phyloP scores from a whole-genome alignment of 2,329 filamentous ascomycete species.

The Aspergillaceae sp. region DNA sequence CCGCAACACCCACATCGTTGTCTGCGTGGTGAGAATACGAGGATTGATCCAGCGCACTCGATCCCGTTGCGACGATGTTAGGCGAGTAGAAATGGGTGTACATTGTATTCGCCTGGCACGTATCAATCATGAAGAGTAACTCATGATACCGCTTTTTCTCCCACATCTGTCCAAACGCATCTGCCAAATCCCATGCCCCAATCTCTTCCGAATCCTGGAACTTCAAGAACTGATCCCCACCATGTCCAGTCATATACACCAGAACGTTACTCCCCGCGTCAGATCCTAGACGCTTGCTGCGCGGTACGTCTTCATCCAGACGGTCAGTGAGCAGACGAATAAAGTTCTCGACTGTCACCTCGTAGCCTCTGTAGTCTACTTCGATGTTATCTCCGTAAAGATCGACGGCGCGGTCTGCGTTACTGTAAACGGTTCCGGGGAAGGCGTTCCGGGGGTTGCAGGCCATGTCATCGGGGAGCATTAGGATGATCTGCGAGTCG shows the following conservation, averaged over 20 bases:
- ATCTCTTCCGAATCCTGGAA: conserved; percentile 99
- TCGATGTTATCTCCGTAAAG: conserved; percentile 98
- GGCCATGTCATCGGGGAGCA: conserved; percentile 99
- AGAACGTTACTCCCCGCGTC: conserved; percentile 95
- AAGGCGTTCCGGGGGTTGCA: conserved; percentile 98
- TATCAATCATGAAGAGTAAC: conserved; percentile 99
- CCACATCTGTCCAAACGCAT: conserved; percentile 99
- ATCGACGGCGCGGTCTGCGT: conserved; percentile 89
- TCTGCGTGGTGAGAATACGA: conserved; percentile 97
- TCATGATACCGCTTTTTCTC: conserved; percentile 99
- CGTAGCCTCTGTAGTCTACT: conserved; percentile 95
- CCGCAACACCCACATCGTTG: conserved; percentile 93
- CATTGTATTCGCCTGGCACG: conserved; percentile 98
- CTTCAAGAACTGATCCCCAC: conserved; percentile 94
- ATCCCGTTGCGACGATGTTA: conserved; percentile 97
- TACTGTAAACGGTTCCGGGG: conserved; percentile 95
- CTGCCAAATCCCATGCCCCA: conserved; percentile 86
- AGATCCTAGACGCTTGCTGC: conserved; percentile 86
- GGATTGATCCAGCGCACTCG: conserved; percentile 87
- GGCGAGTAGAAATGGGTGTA: conserved; percentile 97
- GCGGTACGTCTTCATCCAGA: conserved; percentile 86
- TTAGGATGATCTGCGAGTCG: conserved; percentile 97
- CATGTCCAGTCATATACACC: conserved; percentile 98
- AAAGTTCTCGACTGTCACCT: conserved; percentile 98
- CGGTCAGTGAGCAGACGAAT: conserved; percentile 91